phyloP scores from a whole-genome alignment of 2,329 filamentous ascomycete species.

The Exophiala bonariae region DNA sequence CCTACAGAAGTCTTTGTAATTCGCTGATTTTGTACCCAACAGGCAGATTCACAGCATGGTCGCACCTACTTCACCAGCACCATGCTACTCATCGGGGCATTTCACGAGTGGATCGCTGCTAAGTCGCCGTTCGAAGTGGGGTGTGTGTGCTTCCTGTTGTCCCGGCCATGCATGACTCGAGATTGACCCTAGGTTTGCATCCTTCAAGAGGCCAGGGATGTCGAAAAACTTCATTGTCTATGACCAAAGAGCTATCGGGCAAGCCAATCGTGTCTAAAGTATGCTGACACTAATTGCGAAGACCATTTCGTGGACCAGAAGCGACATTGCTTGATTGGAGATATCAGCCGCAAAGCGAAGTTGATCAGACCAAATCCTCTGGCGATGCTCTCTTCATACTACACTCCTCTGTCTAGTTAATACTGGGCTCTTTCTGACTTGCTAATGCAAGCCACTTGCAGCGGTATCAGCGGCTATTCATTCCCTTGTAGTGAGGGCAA shows the following conservation, averaged over 20 bases:
- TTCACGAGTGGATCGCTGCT: conserved; percentile 8
- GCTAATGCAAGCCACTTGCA: conserved; percentile 18
- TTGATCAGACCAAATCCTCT: conserved; percentile 2
- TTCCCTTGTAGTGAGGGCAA: conserved; percentile 13
- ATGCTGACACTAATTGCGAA: not conserved
- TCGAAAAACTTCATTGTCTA: not conserved
- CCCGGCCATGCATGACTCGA: not conserved
- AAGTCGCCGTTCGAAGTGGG: conserved; percentile 1
- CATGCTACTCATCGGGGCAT: conserved; percentile 9
- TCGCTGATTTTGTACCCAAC: conserved; percentile 12
- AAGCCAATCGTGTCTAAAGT: not conserved
- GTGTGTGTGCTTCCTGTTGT: conserved; percentile 1
- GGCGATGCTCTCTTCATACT: conserved; percentile 2
- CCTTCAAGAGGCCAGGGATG: not conserved
- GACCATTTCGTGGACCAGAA: not conserved
- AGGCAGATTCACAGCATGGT: conserved; percentile 10
- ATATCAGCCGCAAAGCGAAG: not conserved
- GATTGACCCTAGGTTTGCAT: not conserved
- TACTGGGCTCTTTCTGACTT: conserved; percentile 7
- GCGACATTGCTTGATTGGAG: not conserved
- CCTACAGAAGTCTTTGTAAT: conserved; percentile 8
- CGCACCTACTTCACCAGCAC: not conserved
- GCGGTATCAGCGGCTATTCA: conserved; percentile 23
- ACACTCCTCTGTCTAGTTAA: conserved; percentile 7
- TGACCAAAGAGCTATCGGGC: not conserved